These are phyloP conservation scores for Artemisia argyi DNA, from an alignment of 129 eudicot genomes.

Conservation along the genomic window DNA sequence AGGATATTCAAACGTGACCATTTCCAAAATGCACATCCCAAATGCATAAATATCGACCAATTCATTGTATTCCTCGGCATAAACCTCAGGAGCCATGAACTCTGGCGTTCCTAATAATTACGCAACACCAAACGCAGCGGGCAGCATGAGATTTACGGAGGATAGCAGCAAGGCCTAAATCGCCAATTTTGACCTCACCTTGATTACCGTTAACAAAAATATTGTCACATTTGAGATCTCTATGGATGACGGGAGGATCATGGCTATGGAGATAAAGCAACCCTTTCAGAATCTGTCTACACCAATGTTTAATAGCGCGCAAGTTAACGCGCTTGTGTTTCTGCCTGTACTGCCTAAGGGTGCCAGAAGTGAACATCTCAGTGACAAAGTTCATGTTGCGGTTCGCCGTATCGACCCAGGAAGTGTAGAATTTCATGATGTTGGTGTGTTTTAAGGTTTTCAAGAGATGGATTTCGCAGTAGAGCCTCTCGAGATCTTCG, in stretches of 20 bases:
- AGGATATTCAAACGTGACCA: constrained; percentile 95
- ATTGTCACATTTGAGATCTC: constrained; percentile 90
- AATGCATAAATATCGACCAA: constrained; percentile 89
- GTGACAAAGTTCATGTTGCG: constrained; percentile 91
- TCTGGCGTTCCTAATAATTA: constrained; percentile 79
- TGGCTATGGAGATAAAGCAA: constrained; percentile 82
- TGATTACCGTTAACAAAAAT: constrained; percentile 86
- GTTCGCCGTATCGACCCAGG: constrained; percentile 87
- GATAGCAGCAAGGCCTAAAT: constrained; percentile 91
- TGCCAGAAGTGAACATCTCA: constrained; percentile 98
- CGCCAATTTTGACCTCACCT: constrained; percentile 98
- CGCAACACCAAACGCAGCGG: constrained; percentile 43
- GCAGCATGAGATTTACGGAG: constrained; percentile 87
- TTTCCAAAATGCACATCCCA: constrained; percentile 98
- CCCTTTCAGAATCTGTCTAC: constrained; percentile 84
- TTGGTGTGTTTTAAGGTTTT: constrained; percentile 88
- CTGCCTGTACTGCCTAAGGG: constrained; percentile 95
- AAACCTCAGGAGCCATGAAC: constrained; percentile 98
- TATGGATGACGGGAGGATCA: constrained; percentile 50
- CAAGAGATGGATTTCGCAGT: constrained; percentile 84
- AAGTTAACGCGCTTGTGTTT: constrained; percentile 78
- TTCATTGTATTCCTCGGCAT: constrained; percentile 88
- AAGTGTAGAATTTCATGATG: constrained; percentile 89
- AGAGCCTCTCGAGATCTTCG: constrained; percentile 87
- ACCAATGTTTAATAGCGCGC: constrained; percentile 90